phyloP scores from a whole-genome alignment of 805 yeast genomes.

The Cyberlindnera americana region DNA sequence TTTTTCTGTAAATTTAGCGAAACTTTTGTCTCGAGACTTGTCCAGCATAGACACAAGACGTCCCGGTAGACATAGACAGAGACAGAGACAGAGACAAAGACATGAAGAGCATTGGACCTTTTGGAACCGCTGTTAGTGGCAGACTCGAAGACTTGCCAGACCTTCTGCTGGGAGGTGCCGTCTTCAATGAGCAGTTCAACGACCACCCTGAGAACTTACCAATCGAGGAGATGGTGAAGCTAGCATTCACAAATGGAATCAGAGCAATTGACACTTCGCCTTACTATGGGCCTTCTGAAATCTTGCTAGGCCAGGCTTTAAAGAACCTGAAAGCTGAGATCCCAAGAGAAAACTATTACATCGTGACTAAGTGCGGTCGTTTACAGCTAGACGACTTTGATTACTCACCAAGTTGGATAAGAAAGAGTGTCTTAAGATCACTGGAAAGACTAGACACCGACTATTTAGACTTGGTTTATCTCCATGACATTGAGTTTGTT shows the following conservation, averaged over 20 bases:
- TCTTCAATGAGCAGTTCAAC: conserved; percentile 77
- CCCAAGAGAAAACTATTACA: conserved; percentile 59
- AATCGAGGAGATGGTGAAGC: conserved; percentile 49
- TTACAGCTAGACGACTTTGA: conserved; percentile 66
- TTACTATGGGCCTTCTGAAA: conserved; percentile 87
- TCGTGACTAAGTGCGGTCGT: conserved; percentile 88
- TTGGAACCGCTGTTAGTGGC: conserved; percentile 20
- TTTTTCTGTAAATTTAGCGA: no score
- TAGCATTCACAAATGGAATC: conserved; percentile 65
- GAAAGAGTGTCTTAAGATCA: conserved; percentile 63
- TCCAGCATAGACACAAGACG: no score
- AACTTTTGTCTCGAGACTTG: no score
- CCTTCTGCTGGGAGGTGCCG: conserved; percentile 83
- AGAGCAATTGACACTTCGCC: conserved; percentile 89
- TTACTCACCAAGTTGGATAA: conserved; percentile 59
- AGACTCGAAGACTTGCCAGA: conserved; percentile 42
- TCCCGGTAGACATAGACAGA: no score
- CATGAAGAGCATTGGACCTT: conserved; percentile 17
- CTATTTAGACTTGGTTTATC: conserved; percentile 76
- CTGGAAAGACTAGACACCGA: conserved; percentile 58
- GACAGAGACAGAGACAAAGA: not conserved
- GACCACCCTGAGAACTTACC: conserved; percentile 62
- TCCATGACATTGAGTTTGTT: conserved; percentile 89
- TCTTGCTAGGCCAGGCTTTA: conserved; percentile 66
- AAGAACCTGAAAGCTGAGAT: conserved; percentile 32